Base-by-base conservation (phyloP, 805 yeast genomes). In the Diddensiella caesifluorescens region DNA sequence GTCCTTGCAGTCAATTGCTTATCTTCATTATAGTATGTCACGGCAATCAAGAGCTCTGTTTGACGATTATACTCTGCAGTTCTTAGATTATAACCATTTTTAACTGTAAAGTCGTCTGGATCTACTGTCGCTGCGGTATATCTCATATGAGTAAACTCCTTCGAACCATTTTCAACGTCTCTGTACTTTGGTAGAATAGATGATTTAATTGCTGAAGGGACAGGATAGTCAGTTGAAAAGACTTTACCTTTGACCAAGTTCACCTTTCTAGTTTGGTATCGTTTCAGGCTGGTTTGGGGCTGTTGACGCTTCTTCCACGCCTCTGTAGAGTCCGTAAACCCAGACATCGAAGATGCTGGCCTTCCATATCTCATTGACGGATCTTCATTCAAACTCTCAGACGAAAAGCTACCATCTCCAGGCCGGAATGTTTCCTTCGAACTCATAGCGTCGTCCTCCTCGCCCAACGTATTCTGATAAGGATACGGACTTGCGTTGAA, bases 21-120 rank as follows among this genome's bases (percentile, higher is more conserved):
- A 61, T 79, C 83, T 57, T 79, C 84, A 54, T 79, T 79, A 57
- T 79, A 78, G 74, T 78, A 79, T 25, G 84, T 79, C 46, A 79
- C 59, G 19, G 79, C 80, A 39, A 79, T 68, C 64, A 79, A 68
- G 56, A 79, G 60, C 57, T 79, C 84, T 0, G 83, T 78, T 40
- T 71, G 69, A 26, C 83, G 68, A 10, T 73, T 75, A 56, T 75
- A 76, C 54, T 75, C 75, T 15, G 68, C 66, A 2, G 76, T 77
- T 32, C 84, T 67, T 44, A 79, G 65, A 33, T 70, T 70, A 59
- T 75, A 79, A 4, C 80, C 80, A 13, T 59, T 57, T 45, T 70
- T 70, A 33, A 68, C 61, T 45, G 67, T 67, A 59, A 79, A 79
- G 45, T 79, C 78, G 34, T 78, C 78, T 3, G 84, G 84, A n/a